These are phyloP conservation scores for Boletus sensibilis DNA, from an alignment of 768 basidiomycete genomes.

Conservation along the genomic window DNA sequence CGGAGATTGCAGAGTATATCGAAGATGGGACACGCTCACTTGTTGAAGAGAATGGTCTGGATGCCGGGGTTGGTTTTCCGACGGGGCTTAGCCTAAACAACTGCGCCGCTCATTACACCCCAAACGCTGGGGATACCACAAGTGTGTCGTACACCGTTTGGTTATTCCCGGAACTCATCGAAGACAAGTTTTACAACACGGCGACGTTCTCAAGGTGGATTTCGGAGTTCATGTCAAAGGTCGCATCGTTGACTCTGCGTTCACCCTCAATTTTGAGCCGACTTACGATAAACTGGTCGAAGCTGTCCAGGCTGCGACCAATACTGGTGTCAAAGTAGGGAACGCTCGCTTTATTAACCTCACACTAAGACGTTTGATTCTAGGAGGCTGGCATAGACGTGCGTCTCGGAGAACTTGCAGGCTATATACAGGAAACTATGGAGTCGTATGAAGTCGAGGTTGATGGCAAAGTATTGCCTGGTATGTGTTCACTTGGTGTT, in stretches of 20 bases:
- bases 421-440: slow-evolving; percentile 96
- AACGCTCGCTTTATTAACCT: background rate
- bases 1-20: slow-evolving; percentile 89
- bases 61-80: slow-evolving; percentile 91
- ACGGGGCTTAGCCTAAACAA: slow-evolving; percentile 93
- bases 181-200: slow-evolving; percentile 65
- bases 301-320: slow-evolving; percentile 92
- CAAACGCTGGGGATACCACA: slow-evolving; percentile 87
- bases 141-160: slow-evolving; percentile 45
- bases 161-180: slow-evolving; percentile 7
- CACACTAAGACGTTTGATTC: slow-evolving; percentile 3
- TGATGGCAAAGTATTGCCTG: slow-evolving; percentile 77
- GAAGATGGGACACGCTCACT: slow-evolving; percentile 89
- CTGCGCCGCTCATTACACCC: slow-evolving; percentile 95
- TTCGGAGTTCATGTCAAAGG: slow-evolving; percentile 97
- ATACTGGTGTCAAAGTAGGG: slow-evolving; percentile 82
- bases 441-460: slow-evolving; percentile 97
- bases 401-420: slow-evolving; percentile 88
- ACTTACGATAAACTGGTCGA: slow-evolving; percentile 87
- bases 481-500: slow-evolving; percentile 37
- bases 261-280: slow-evolving; percentile 86
- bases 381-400: slow-evolving; percentile 97
- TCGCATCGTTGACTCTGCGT: slow-evolving; percentile 93
- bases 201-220: slow-evolving; percentile 95
- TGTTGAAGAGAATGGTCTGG: slow-evolving; percentile 86